Conservation (phyloP, 2,329 filamentous ascomycete species). For the Ophiosphaerella herpotricha region DNA sequence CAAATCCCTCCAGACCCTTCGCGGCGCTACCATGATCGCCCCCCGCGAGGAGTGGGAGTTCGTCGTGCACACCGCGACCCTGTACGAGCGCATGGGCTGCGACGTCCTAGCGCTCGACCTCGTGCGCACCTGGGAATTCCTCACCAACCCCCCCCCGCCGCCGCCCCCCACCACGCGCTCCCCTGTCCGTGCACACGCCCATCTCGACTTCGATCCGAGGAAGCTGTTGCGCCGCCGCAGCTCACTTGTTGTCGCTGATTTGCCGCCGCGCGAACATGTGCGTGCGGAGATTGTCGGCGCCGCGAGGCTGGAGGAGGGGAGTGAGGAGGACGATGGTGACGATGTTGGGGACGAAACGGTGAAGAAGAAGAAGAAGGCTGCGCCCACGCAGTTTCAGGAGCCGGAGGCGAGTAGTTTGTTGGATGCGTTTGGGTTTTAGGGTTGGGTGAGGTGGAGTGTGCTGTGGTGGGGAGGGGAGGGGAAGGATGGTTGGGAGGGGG, state of each 20-base stretch:
- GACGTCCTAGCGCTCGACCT: slow-evolving; percentile 86
- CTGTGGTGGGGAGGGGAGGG: no score
- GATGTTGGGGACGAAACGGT: slow-evolving; percentile 50
- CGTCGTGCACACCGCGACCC: slow-evolving; percentile 78
- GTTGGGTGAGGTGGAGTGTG: no score
- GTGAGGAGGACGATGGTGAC: slow-evolving; percentile 40
- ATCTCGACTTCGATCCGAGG: slow-evolving; percentile 61
- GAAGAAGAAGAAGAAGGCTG: slow-evolving; percentile 49
- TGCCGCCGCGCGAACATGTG: slow-evolving; percentile 51
- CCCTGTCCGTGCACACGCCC: slow-evolving; percentile 13
- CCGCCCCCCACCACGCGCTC: slow-evolving; percentile 34
- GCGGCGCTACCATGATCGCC: slow-evolving; percentile 80
- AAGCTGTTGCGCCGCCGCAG: slow-evolving; percentile 72
- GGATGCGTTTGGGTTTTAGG: slow-evolving; percentile 88
- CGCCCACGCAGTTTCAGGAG: slow-evolving; percentile 83
- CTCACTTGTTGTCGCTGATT: slow-evolving; percentile 79
- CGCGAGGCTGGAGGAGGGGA: slow-evolving; percentile 26
- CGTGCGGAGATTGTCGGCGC: slow-evolving; percentile 21
- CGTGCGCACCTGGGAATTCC: slow-evolving; percentile 81
- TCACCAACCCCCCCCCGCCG: slow-evolving; percentile 48
- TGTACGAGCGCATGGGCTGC: slow-evolving; percentile 92
- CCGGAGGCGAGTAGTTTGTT: slow-evolving; percentile 87
- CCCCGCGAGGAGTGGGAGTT: slow-evolving; percentile 86
- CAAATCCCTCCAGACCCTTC: slow-evolving; percentile 79
- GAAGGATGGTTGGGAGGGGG: no score